Conservation (phyloP, 2,329 filamentous ascomycete species). For the Escovopsis sp. region DNA sequence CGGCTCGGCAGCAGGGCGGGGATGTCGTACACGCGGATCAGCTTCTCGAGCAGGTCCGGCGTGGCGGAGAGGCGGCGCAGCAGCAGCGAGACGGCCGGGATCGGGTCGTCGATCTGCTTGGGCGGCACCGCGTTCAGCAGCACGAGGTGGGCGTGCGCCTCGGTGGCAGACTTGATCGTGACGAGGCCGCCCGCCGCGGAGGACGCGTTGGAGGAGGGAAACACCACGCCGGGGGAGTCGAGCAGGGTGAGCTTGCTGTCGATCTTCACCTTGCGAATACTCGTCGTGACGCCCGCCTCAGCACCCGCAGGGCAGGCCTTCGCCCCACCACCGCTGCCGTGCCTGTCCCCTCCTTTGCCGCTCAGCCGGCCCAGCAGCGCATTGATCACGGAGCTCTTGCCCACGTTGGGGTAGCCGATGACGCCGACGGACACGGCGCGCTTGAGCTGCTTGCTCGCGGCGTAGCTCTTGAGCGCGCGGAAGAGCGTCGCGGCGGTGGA, state of each 20-base stretch:
- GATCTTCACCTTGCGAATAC: slow-evolving; percentile 77
- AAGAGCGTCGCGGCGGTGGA: slow-evolving; percentile 75
- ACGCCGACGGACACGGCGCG: slow-evolving; percentile 82
- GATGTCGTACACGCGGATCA: slow-evolving; percentile 72
- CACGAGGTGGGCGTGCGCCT: slow-evolving; percentile 70
- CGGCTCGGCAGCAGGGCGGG: slow-evolving; percentile 56
- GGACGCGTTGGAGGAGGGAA: slow-evolving; percentile 47
- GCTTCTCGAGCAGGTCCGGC: slow-evolving; percentile 58
- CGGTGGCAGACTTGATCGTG: slow-evolving; percentile 43
- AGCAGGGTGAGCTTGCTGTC: slow-evolving; percentile 88
- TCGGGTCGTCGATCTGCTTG: slow-evolving; percentile 83
- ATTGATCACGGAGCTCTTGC: slow-evolving; percentile 94
- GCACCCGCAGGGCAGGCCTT: slow-evolving; percentile 72
- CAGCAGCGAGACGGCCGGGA: slow-evolving; percentile 76
- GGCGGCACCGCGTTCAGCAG: slow-evolving; percentile 85
- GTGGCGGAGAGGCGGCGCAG: slow-evolving; percentile 63
- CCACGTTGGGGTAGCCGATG: slow-evolving; percentile 90
- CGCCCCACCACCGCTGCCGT: slow-evolving; percentile 38
- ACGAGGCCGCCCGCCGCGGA: slow-evolving; percentile 25
- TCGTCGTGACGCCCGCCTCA: slow-evolving; percentile 84
- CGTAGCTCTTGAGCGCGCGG: slow-evolving; percentile 78
- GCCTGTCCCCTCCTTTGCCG: slow-evolving; percentile 22
- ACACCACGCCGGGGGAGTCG: slow-evolving; percentile 89
- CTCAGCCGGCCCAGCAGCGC: slow-evolving; percentile 67
- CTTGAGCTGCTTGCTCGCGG: slow-evolving; percentile 70